Conservation (phyloP, 768 basidiomycete genomes). For the Mycena crocata region DNA sequence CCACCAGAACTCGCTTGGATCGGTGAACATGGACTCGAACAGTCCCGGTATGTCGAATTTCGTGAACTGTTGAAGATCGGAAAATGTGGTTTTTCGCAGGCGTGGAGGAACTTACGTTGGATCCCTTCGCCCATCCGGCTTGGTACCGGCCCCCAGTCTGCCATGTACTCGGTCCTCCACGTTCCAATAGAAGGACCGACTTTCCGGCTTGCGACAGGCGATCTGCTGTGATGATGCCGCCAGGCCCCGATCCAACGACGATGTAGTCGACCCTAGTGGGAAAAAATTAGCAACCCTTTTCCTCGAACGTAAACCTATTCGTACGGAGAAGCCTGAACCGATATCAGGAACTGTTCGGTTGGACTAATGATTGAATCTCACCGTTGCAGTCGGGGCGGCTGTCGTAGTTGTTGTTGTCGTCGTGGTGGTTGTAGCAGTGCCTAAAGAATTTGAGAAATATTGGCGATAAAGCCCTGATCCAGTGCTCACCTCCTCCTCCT, state of each 20-base stretch:
- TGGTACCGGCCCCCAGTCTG: conserved; percentile 70
- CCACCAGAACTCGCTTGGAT: conserved; percentile 70
- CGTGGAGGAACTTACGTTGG: conserved; percentile 48
- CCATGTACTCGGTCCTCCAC: conserved; percentile 71
- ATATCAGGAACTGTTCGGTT: neutral
- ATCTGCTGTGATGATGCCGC: conserved; percentile 69
- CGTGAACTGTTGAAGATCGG: conserved; percentile 55
- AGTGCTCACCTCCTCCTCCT: conserved; percentile 49
- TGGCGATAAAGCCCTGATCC: too few species aligned
- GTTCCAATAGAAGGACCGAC: conserved; percentile 71
- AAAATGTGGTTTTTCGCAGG: neutral
- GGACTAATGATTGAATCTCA: conserved; percentile 29
- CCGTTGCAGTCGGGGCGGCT: conserved; percentile 44
- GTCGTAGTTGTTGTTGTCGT: conserved; percentile 53
- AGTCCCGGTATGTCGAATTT: conserved; percentile 75
- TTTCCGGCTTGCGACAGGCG: conserved; percentile 71
- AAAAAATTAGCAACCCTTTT: neutral
- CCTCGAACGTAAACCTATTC: neutral
- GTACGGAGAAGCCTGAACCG: conserved; percentile 18
- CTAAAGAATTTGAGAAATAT: too few species aligned
- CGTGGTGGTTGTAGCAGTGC: conserved; percentile 46
- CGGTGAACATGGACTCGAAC: conserved; percentile 75
- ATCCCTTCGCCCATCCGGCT: conserved; percentile 60
- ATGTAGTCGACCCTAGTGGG: conserved; percentile 57
- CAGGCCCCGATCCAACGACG: conserved; percentile 69